These are phyloP conservation scores for Aegle marmelos DNA, from an alignment of 345 rosid genomes.

Conservation along the genomic window DNA sequence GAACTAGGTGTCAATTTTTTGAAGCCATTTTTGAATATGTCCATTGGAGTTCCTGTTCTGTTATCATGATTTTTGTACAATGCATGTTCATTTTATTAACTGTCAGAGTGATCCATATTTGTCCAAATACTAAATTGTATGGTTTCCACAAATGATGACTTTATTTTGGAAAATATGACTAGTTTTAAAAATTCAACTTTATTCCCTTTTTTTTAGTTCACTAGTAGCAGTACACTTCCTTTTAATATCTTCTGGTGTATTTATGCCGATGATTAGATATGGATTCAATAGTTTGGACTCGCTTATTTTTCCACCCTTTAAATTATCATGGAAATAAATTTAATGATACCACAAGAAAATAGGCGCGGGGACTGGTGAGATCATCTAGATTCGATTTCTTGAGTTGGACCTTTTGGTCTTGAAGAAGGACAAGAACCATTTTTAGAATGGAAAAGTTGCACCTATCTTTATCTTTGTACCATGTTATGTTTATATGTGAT, in stretches of 20 bases:
- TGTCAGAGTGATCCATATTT: not conserved
- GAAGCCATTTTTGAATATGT: not conserved
- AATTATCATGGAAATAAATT: not conserved
- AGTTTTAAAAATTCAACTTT: not conserved
- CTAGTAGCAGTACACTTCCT: not conserved
- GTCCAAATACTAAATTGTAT: not conserved
- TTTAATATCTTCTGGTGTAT: not conserved
- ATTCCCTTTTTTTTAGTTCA: not conserved
- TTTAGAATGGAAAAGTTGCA: not conserved
- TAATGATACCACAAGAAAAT: not conserved
- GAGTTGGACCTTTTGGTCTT: not conserved
- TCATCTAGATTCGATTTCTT: not conserved
- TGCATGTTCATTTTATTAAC: not conserved
- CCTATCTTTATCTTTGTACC: not conserved
- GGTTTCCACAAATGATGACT: not conserved
- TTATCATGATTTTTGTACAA: not conserved
- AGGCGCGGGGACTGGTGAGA: not conserved
- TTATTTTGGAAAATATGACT: not conserved
- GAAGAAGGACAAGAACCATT: not conserved
- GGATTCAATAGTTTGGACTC: not conserved
- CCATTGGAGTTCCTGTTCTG: not conserved
- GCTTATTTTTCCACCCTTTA: not conserved
- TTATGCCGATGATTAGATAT: not conserved
- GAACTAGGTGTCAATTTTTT: not conserved
- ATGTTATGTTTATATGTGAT: not conserved